Conservation (phyloP, 495 filamentous ascomycete genomes). For the Neurospora discreta region DNA sequence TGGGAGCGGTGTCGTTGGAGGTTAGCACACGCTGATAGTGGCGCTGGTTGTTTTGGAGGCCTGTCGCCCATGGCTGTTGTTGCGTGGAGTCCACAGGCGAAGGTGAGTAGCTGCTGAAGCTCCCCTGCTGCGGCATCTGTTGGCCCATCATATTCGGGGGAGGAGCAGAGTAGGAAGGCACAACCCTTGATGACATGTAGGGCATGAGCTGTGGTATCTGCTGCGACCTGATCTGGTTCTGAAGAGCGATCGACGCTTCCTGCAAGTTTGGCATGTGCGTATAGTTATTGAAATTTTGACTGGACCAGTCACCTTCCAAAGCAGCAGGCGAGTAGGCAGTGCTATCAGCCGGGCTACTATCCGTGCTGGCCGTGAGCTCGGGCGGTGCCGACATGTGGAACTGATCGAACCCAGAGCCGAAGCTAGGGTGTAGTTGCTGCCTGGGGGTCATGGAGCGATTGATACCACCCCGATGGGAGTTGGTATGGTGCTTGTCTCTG, state of each 20-base stretch:
- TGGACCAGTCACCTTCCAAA: constrained; percentile 15
- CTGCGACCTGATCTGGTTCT: constrained; percentile 10
- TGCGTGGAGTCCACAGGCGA: not conserved
- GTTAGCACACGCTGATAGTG: not conserved
- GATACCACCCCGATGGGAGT: constrained; percentile 54
- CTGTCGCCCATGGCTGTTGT: not conserved
- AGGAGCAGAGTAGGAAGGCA: not conserved
- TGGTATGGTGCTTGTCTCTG: constrained; percentile 70
- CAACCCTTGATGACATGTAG: not conserved
- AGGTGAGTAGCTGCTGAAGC: not conserved
- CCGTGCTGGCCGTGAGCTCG: constrained; percentile 26
- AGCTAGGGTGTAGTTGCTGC: constrained; percentile 20
- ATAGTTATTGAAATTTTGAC: constrained; percentile 24
- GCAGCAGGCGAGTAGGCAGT: constrained; percentile 20
- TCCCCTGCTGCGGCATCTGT: not conserved
- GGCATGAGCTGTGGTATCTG: constrained; percentile 11
- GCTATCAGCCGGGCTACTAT: constrained; percentile 27
- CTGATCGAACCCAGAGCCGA: not conserved
- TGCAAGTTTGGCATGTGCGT: constrained; percentile 31
- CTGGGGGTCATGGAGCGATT: constrained; percentile 39
- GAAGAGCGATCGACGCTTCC: constrained; percentile 16
- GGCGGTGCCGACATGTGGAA: constrained; percentile 23
- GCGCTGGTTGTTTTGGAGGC: not conserved
- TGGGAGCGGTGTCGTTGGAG: not conserved
- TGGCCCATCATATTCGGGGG: not conserved